Evolutionary conservation across 2,329 filamentous ascomycete species (phyloP).

Genomic region (Penicillium capsulatum): DNA sequence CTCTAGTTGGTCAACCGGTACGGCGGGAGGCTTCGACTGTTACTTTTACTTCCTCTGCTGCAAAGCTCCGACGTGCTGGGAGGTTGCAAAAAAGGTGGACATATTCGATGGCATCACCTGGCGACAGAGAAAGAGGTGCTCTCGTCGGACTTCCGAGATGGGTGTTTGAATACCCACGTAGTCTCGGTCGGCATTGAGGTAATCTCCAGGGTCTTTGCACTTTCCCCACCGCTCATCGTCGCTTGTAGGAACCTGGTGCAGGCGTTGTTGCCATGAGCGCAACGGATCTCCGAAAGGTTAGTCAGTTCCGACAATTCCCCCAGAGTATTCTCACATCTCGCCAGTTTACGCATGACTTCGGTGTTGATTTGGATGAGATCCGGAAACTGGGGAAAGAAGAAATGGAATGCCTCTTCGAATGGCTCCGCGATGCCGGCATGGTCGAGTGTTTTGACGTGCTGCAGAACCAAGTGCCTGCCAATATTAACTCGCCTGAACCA

Average conservation of each 20-base stretch:
- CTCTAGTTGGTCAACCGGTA: slow-evolving; percentile 11
- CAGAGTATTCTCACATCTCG: slow-evolving; percentile 7
- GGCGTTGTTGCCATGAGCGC: slow-evolving; percentile 6
- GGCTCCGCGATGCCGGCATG: slow-evolving; percentile 10
- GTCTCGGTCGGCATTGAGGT: slow-evolving; percentile 10
- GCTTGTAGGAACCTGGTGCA: slow-evolving; percentile 9
- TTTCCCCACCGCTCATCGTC: slow-evolving; percentile 8
- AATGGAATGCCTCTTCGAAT: slow-evolving; percentile 8
- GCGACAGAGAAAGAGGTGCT: slow-evolving; percentile 7
- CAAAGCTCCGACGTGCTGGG: slow-evolving; percentile 8
- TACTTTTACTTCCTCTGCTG: slow-evolving; percentile 5
- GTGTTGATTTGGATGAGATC: slow-evolving; percentile 12
- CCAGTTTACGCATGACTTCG: slow-evolving; percentile 8
- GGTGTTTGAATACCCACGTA: slow-evolving; percentile 9
- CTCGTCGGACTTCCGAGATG: slow-evolving; percentile 9
- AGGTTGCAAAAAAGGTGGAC: slow-evolving; percentile 8
- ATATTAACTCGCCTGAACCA: slow-evolving; percentile 8
- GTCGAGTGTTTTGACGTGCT: slow-evolving; percentile 8
- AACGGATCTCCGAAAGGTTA: slow-evolving; percentile 11
- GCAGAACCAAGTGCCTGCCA: slow-evolving; percentile 6
- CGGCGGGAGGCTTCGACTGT: slow-evolving; percentile 7
- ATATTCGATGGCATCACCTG: slow-evolving; percentile 12
- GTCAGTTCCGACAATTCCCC: slow-evolving; percentile 4
- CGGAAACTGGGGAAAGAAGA: slow-evolving; percentile 10
- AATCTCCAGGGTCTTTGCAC: slow-evolving; percentile 7